These are phyloP conservation scores for Boletus sp. DNA, from an alignment of 768 basidiomycete genomes.

Conservation along the genomic window DNA sequence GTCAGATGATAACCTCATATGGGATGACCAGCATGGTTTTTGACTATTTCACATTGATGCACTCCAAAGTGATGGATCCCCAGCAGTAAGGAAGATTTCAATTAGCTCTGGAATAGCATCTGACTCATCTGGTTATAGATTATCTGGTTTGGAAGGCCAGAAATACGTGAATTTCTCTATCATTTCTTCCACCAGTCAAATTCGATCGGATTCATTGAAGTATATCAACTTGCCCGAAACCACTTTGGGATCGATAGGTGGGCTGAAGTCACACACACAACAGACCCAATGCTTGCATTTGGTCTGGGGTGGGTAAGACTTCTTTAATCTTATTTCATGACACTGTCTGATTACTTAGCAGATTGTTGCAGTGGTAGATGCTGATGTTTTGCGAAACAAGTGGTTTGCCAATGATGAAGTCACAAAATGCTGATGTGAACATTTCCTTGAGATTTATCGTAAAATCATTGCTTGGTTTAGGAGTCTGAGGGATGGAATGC, in stretches of 20 bases:
- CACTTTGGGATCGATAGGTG: background rate
- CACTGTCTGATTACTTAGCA: background rate
- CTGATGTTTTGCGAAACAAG: background rate
- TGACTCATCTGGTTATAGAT: background rate
- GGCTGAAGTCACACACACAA: background rate
- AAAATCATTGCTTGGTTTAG: background rate
- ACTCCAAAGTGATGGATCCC: background rate
- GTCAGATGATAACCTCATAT: background rate
- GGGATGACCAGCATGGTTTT: background rate
- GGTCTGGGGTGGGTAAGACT: background rate
- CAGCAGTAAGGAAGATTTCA: background rate
- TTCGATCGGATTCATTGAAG: background rate
- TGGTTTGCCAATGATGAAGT: background rate
- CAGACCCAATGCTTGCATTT: background rate
- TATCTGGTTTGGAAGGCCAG: background rate
- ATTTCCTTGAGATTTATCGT: background rate
- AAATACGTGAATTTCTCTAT: background rate
- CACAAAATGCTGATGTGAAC: background rate
- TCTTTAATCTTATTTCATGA: background rate
- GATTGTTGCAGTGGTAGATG: background rate
- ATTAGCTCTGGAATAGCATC: background rate
- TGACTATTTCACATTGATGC: background rate
- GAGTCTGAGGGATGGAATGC: background rate
- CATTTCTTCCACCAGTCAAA: background rate
- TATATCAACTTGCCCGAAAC: background rate